These are phyloP conservation scores for Calonectria honghensis DNA, from an alignment of 2,329 filamentous ascomycete species.

Conservation along the genomic window DNA sequence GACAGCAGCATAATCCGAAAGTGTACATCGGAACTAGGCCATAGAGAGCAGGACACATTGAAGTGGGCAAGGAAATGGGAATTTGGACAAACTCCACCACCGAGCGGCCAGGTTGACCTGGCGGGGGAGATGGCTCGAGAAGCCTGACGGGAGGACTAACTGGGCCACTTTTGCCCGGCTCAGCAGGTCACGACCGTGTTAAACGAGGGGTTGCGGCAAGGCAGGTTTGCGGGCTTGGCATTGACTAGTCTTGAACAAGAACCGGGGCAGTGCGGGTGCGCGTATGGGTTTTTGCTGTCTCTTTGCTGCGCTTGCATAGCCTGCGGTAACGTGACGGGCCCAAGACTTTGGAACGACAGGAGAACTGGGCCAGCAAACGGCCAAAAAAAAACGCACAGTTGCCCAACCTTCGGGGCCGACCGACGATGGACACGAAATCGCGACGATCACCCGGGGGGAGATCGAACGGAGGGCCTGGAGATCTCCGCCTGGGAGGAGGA, in stretches of 20 bases:
- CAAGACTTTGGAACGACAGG: conserved; percentile 26
- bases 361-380: conserved; percentile 38
- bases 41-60: conserved; percentile 29
- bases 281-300: not conserved
- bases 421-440: conserved; percentile 42
- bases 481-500: conserved; percentile 36
- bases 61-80: conserved; percentile 30
- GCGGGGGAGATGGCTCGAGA: conserved; percentile 36
- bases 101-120: conserved; percentile 25
- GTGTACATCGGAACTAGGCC: conserved; percentile 23
- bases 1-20: not conserved
- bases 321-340: conserved; percentile 3
- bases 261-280: not conserved
- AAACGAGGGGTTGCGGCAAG: not conserved
- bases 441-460: conserved; percentile 51
- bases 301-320: not conserved
- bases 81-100: conserved; percentile 29
- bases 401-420: conserved; percentile 50
- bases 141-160: conserved; percentile 36
- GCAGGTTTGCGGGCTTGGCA: conserved; percentile 2
- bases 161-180: conserved; percentile 19
- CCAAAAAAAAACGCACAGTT: conserved; percentile 31
- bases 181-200: not conserved
- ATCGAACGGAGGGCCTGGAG: conserved; percentile 34
- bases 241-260: conserved; percentile 8